These are phyloP conservation scores for Xylaria cubensis DNA, from an alignment of 495 filamentous ascomycete species.

Conservation along the genomic window DNA sequence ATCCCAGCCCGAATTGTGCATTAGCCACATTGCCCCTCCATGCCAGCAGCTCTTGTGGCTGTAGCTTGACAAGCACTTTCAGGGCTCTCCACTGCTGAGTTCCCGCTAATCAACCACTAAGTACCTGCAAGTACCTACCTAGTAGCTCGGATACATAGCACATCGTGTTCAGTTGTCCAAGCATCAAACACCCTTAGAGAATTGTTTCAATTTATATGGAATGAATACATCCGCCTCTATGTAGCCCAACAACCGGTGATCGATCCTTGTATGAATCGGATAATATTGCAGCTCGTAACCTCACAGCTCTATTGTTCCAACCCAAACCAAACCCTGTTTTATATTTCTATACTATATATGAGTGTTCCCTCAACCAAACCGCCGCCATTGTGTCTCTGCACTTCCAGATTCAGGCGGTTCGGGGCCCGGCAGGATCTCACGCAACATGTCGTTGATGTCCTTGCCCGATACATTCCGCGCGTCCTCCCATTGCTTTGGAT, in stretches of 20 bases:
- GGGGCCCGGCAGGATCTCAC: conserved; percentile 43
- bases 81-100: background rate
- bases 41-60: conserved; percentile 17
- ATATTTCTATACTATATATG: background rate
- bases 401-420: conserved; percentile 32
- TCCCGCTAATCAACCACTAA: background rate
- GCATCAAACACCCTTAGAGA: background rate
- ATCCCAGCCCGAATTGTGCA: conserved; percentile 34
- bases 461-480: conserved; percentile 31
- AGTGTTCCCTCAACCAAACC: conserved; percentile 30
- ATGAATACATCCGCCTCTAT: background rate
- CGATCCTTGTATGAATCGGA: background rate
- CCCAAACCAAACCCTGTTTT: background rate
- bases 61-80: background rate
- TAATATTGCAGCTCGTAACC: background rate
- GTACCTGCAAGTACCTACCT: background rate
- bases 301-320: background rate
- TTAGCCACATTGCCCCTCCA: conserved; percentile 32
- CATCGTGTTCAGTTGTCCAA: background rate
- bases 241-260: background rate
- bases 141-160: background rate
- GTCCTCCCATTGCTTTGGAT: conserved; percentile 43
- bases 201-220: background rate
- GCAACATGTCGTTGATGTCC: conserved; percentile 40
- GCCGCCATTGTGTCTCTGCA: conserved; percentile 34